phyloP scores from a whole-genome alignment of 768 basidiomycete genomes.

The Lactarius deliciosus region DNA sequence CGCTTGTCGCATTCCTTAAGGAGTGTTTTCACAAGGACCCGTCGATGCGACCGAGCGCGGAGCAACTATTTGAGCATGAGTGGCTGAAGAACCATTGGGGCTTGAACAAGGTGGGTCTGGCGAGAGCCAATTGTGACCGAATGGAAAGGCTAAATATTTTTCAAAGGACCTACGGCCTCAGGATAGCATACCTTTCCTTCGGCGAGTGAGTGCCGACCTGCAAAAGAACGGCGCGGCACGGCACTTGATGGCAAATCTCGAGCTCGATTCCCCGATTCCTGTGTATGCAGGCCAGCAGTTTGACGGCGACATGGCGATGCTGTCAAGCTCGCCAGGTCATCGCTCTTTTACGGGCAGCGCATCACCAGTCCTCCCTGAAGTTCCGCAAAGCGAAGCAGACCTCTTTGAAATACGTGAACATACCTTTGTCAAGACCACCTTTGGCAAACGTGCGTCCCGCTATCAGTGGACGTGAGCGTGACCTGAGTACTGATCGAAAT shows the following conservation, averaged over 20 bases:
- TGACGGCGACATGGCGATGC: slow-evolving; percentile 24
- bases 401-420: slow-evolving; percentile 69
- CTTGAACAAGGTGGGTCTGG: slow-evolving; percentile 59
- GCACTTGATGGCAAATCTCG: slow-evolving; percentile 44
- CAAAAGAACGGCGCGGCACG: slow-evolving; percentile 68
- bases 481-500: not conserved
- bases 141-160: not conserved
- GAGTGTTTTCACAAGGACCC: slow-evolving; percentile 93
- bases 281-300: not conserved
- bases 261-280: slow-evolving; percentile 40
- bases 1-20: slow-evolving; percentile 76
- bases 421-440: slow-evolving; percentile 87
- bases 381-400: slow-evolving; percentile 34
- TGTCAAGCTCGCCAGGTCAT: slow-evolving; percentile 27
- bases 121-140: not conserved
- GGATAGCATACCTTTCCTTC: slow-evolving; percentile 93
- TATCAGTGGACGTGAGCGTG: slow-evolving; percentile 7
- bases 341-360: slow-evolving; percentile 9
- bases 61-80: slow-evolving; percentile 81
- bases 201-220: slow-evolving; percentile 84
- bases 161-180: slow-evolving; percentile 78
- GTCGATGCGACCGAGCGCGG: slow-evolving; percentile 73
- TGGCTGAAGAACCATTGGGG: slow-evolving; percentile 87
- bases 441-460: slow-evolving; percentile 75
- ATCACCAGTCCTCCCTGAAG: slow-evolving; percentile 29